Evolutionary conservation across 2,329 filamentous ascomycete species (phyloP), one percentile per base, ranked within the genome.

Genomic region (Madurella mycetomatis): DNA sequence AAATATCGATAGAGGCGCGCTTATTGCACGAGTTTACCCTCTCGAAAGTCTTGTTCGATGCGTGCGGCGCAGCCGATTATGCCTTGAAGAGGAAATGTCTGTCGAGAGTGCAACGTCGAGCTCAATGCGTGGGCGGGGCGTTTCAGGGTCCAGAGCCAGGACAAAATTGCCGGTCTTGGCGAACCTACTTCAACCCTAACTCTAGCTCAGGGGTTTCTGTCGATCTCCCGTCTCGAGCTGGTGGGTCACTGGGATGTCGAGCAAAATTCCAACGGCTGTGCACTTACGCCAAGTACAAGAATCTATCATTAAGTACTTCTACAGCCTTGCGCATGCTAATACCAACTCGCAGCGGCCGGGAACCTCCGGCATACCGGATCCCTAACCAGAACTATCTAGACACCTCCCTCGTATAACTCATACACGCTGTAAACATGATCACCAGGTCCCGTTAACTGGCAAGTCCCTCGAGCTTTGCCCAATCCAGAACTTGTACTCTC

Each of bases 401-500:
- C 4, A 37, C 34, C 31, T 12, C 31, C 7, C 7, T 34, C 31
- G 12, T 44, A 7, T 19, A 13, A 19, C 5, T 25, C 42, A 13
- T 5, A 25, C 5, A 18, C 30, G 18, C n/a, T 13, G 12, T 12
- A n/a, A 37, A 17, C 7, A 11, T 15, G 7, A 39, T 50, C 37
- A 65, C 63, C 63, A 65, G 17, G 18, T 53, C 30, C 58, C 62
- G 25, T 30, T 44, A 8, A 59, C 34, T 15, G 19, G 34, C 41
- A 60, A 47, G 40, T 64, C 59, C 51, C 64, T 59, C n/a, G 62
- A 65, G 37, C 64, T 66, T 47, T 50, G 17, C 2, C 64, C 64
- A 9, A 66, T 54, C 43, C 41, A 12, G 31, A 66, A 64, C 25
- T 15, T 58, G 44, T 63, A 66, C 54, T 58, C 16, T 7, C 62